phyloP scores from a whole-genome alignment of 306 rosid genomes.

The Cucurbita ficifolia region DNA sequence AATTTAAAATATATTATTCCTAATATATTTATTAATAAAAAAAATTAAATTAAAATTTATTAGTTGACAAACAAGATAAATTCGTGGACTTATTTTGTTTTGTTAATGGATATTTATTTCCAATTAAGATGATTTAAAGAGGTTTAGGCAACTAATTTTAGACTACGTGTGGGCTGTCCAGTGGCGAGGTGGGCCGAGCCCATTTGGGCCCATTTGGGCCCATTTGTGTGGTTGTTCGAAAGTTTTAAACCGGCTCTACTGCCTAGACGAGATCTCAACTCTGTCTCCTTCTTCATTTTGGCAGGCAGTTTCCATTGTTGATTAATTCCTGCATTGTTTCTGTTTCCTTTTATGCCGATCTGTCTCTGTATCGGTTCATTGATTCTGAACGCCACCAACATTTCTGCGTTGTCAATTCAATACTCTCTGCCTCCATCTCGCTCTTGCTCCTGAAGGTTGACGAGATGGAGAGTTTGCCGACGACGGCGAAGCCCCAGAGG shows the following conservation, averaged over 20 bases:
- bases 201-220: background rate
- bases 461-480: conserved; percentile 60
- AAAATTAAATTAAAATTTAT: too few species aligned
- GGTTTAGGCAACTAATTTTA: too few species aligned
- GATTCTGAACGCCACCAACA: background rate
- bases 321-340: background rate
- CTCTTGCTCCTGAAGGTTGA: background rate
- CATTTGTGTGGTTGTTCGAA: background rate
- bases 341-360: background rate
- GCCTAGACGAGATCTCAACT: background rate
- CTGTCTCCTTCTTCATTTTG: background rate
- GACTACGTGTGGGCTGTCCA: too few species aligned
- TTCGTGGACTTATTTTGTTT: too few species aligned
- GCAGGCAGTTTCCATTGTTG: background rate
- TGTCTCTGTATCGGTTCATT: background rate
- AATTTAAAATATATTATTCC: too few species aligned
- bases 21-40: too few species aligned
- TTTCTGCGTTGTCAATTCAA: background rate
- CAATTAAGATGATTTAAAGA: too few species aligned
- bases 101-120: too few species aligned
- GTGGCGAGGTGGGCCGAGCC: background rate
- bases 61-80: too few species aligned
- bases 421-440: background rate
- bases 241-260: background rate
- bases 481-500: conserved; percentile 38